Conservation (phyloP, 2,329 filamentous ascomycete genomes). For the Beauveria rudraprayagi region DNA sequence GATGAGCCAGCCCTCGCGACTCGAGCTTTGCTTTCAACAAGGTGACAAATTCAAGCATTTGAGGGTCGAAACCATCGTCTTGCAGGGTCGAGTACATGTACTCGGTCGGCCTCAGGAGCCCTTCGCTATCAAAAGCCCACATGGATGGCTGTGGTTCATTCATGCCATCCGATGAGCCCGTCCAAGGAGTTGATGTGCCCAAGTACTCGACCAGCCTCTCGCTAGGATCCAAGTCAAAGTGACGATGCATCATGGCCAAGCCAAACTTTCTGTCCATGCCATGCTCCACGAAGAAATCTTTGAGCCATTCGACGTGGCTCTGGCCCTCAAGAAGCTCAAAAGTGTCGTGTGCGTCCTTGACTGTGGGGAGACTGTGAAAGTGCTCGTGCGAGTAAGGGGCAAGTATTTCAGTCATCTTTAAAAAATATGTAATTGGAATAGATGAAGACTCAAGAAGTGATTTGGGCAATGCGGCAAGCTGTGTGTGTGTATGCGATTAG, state of each 20-base stretch:
- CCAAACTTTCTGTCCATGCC: background rate
- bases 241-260: background rate
- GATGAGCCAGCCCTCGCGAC: background rate
- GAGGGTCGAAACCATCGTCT: background rate
- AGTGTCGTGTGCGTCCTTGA: background rate
- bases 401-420: background rate
- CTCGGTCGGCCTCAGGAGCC: background rate
- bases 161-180: background rate
- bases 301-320: background rate
- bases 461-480: too few species aligned
- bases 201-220: constrained; percentile 6
- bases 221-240: constrained; percentile 2
- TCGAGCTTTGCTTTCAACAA: background rate
- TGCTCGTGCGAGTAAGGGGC: background rate
- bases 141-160: background rate
- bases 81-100: background rate
- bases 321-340: background rate
- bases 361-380: background rate
- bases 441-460: too few species aligned
- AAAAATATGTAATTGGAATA: background rate
- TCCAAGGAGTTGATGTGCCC: constrained; percentile 4
- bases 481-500: too few species aligned
- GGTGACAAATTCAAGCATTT: background rate
- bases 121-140: background rate
- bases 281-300: background rate